Conservation (phyloP, 352 stramenopile genomes). For the Phytophthora cactorum region DNA sequence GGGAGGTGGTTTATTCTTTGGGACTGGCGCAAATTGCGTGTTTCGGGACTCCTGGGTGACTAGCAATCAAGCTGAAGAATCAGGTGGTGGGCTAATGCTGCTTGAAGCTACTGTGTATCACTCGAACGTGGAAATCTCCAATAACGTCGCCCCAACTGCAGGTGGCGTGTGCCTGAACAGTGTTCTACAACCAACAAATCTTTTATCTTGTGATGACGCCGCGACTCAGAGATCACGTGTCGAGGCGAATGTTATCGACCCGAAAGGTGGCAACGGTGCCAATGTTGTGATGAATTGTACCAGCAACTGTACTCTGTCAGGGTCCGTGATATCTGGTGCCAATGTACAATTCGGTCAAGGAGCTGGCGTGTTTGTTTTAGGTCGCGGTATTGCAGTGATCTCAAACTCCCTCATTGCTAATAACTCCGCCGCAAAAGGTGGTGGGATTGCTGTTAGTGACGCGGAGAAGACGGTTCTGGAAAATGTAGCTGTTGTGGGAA, state of each 20-base stretch:
- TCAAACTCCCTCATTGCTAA: slow-evolving; percentile 26
- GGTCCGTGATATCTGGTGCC: slow-evolving; percentile 29
- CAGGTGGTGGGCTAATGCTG: slow-evolving; percentile 43
- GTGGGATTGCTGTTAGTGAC: slow-evolving; percentile 38
- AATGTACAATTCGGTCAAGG: slow-evolving; percentile 29
- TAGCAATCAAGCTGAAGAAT: slow-evolving; percentile 29
- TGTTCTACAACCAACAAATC: background rate
- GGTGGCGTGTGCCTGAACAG: slow-evolving; percentile 37
- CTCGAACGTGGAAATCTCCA: slow-evolving; percentile 38
- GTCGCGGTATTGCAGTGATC: slow-evolving; percentile 28
- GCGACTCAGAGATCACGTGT: slow-evolving; percentile 28
- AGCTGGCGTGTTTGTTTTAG: slow-evolving; percentile 40
- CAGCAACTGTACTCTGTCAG: slow-evolving; percentile 28
- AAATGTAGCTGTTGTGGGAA: slow-evolving; percentile 32
- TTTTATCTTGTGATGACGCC: slow-evolving; percentile 9
- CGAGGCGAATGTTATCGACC: slow-evolving; percentile 28
- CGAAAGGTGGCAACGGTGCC: slow-evolving; percentile 16
- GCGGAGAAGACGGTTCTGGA: slow-evolving; percentile 17
- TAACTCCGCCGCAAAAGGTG: slow-evolving; percentile 40
- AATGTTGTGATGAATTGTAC: slow-evolving; percentile 42
- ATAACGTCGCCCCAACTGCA: slow-evolving; percentile 34
- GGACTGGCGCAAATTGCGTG: slow-evolving; percentile 22
- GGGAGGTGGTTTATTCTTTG: slow-evolving; percentile 45
- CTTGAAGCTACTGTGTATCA: slow-evolving; percentile 35
- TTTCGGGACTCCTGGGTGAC: slow-evolving; percentile 29